A percentile compares a stretch with the other conserved stretches of the same genome.
These are phyloP conservation scores for Mortierella polycephala DNA, from an alignment of 371 early-diverging fungal species.

Conservation along the genomic window DNA sequence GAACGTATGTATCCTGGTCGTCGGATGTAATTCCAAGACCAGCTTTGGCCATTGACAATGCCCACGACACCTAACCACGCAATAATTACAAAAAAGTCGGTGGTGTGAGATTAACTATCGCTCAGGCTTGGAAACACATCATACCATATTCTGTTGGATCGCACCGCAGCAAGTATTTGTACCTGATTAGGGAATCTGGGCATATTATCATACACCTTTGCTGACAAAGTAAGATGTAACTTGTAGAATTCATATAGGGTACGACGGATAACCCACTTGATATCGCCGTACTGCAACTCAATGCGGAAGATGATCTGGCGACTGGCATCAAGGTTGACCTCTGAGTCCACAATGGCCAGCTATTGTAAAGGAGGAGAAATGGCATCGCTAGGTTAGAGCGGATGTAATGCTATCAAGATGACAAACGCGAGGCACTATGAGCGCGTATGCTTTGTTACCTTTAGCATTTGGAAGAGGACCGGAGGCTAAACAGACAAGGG, in stretches of 20 bases:
- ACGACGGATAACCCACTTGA: slow-evolving; percentile 82
- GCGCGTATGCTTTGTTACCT: slow-evolving; percentile 3
- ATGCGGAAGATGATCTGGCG: slow-evolving; percentile 71
- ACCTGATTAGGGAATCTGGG: slow-evolving; percentile 68
- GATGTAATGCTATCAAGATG: background rate
- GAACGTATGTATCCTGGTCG: slow-evolving; percentile 4
- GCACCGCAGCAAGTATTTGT: background rate
- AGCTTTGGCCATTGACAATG: slow-evolving; percentile 24
- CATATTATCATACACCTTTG: slow-evolving; percentile 57
- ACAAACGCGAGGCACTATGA: slow-evolving; percentile 3
- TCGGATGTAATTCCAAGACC: slow-evolving; percentile 17
- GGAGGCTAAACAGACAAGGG: slow-evolving; percentile 20
- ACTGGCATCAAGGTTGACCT: slow-evolving; percentile 47
- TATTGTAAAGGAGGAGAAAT: slow-evolving; percentile 8
- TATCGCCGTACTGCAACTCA: slow-evolving; percentile 82
- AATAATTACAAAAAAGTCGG: no score
- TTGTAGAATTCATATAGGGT: slow-evolving; percentile 76
- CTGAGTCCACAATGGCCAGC: slow-evolving; percentile 70
- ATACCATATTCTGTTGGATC: no score
- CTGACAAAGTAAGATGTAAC: slow-evolving; percentile 72
- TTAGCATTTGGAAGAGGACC: slow-evolving; percentile 37
- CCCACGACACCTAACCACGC: slow-evolving; percentile 27
- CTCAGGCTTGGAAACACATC: no score
- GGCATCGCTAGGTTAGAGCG: background rate
- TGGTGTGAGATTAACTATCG: no score